A percentile compares a stretch with the other conserved stretches of the same genome.
Conservation (phyloP, 2,329 filamentous ascomycete genomes). For the Cladophialophora bantiana region DNA sequence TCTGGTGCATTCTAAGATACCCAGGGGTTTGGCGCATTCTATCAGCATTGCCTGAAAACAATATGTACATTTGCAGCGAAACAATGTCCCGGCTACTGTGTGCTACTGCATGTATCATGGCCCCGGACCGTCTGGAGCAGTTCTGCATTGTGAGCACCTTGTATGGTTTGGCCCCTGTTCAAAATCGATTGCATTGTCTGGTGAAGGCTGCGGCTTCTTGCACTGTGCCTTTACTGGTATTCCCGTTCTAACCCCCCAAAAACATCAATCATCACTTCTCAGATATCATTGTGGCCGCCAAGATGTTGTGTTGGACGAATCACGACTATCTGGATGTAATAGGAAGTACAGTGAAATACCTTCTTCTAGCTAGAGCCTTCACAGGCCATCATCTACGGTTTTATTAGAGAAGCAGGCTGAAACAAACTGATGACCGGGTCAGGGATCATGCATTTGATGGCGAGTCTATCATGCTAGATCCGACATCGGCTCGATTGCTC, state of each 20-base stretch:
- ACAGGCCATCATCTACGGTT: no score
- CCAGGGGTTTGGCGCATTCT: constrained; percentile 28
- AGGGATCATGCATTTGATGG: not conserved
- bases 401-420: not conserved
- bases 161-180: constrained; percentile 14
- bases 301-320: not conserved
- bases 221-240: not conserved
- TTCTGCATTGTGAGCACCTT: constrained; percentile 19
- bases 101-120: constrained; percentile 8
- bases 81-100: not conserved
- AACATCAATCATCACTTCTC: not conserved
- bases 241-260: not conserved
- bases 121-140: constrained; percentile 7
- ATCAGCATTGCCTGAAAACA: constrained; percentile 27
- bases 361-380: no score
- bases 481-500: not conserved
- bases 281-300: not conserved
- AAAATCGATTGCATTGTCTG: constrained; percentile 9
- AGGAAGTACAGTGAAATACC: not conserved
- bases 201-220: not conserved
- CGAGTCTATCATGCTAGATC: not conserved
- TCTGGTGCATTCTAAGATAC: constrained; percentile 31
- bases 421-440: not conserved
- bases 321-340: not conserved
- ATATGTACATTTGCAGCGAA: constrained; percentile 17